These are phyloP conservation scores for Crithidia brevicula DNA, from an alignment of 208 protist species.

Conservation along the genomic window DNA sequence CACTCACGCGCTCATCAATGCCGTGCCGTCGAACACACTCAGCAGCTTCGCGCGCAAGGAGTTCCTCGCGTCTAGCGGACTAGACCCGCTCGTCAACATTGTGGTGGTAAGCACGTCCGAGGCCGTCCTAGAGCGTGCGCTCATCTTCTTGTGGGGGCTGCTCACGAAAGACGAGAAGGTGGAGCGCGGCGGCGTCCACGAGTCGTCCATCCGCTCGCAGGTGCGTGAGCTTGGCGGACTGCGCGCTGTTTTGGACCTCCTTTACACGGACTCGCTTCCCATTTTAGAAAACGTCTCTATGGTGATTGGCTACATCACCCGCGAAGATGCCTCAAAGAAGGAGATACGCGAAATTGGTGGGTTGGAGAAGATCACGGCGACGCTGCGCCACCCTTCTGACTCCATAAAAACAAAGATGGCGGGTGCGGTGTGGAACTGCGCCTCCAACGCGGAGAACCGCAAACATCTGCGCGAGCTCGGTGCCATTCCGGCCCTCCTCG, in stretches of 20 bases:
- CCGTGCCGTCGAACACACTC: constrained; percentile 27
- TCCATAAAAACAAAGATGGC: constrained; percentile 94
- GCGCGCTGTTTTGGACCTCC: constrained; percentile 84
- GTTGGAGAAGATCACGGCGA: constrained; percentile 91
- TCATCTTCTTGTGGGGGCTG: constrained; percentile 90
- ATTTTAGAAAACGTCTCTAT: constrained; percentile 94
- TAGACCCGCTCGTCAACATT: constrained; percentile 90
- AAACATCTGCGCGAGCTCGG: constrained; percentile 85
- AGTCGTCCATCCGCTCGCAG: constrained; percentile 56
- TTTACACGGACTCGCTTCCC: constrained; percentile 89
- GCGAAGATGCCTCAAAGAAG: constrained; percentile 90
- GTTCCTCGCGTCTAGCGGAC: constrained; percentile 70
- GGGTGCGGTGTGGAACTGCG: constrained; percentile 94
- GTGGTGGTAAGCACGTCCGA: constrained; percentile 85
- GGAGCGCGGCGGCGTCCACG: constrained; percentile 47
- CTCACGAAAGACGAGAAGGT: constrained; percentile 69
- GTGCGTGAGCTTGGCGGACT: constrained; percentile 83
- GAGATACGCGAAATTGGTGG: constrained; percentile 88
- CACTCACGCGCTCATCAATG: constrained; percentile 39
- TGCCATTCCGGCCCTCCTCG: constrained; percentile 82
- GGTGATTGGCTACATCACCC: constrained; percentile 94
- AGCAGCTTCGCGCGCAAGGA: constrained; percentile 44
- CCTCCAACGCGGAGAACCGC: constrained; percentile 91
- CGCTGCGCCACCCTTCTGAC: constrained; percentile 86
- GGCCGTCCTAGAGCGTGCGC: constrained; percentile 86